These are phyloP conservation scores for Ophiostoma novo-ulmi DNA, from an alignment of 2,329 filamentous ascomycete species.

Conservation along the genomic window DNA sequence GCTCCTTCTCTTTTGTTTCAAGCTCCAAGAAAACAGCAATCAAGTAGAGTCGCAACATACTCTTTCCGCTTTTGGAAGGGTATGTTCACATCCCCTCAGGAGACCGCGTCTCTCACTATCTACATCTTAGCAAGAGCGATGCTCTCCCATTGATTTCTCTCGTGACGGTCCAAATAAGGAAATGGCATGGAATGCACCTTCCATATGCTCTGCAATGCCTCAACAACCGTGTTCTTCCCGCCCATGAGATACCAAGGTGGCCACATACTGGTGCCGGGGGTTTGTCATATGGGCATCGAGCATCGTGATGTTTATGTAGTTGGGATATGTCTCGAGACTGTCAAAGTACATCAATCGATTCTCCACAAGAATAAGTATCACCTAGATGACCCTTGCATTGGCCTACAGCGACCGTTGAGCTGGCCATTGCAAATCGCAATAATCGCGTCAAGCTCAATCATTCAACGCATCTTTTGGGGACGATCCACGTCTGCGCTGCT, in stretches of 20 bases:
- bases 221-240: background rate
- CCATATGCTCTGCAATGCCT: background rate
- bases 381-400: background rate
- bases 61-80: background rate
- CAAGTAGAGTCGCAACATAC: background rate
- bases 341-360: background rate
- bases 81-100: background rate
- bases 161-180: background rate
- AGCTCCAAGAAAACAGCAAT: background rate
- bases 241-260: background rate
- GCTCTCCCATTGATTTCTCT: too few relatives aligned
- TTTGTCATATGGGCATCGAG: background rate
- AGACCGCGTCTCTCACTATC: background rate
- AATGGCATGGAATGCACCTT: background rate
- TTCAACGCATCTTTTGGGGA: too few relatives aligned
- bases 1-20: constrained; percentile 12
- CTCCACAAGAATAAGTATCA: background rate
- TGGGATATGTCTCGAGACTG: background rate
- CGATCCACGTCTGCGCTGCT: too few relatives aligned
- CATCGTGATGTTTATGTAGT: background rate
- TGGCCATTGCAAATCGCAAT: background rate
- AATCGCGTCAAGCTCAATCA: background rate
- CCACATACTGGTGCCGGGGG: background rate
- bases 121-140: background rate
- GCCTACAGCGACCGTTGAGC: background rate